phyloP scores from a whole-genome alignment of 78 protist species.

The Dictyostelium capitatum region DNA sequence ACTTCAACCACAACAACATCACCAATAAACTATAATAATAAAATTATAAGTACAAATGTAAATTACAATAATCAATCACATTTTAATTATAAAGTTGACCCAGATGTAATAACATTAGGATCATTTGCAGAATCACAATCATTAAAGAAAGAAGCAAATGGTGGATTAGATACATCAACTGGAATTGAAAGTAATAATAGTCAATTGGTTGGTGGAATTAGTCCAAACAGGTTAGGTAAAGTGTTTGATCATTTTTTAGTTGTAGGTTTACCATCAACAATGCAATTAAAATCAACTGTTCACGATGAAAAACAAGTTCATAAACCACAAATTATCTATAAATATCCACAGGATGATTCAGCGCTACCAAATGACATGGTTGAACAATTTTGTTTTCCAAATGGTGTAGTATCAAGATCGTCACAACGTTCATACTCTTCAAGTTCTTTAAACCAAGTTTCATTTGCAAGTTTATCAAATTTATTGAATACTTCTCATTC shows the following conservation, averaged over 20 bases:
- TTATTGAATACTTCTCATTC: slow-evolving; percentile 44
- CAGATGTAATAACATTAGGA: slow-evolving; percentile 19
- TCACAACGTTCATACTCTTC: slow-evolving; percentile 46
- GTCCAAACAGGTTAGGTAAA: slow-evolving; percentile 25
- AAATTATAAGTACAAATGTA: neutral
- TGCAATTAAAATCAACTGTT: neutral
- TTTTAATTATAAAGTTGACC: neutral
- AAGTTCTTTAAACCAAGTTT: slow-evolving; percentile 44
- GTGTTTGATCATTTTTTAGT: slow-evolving; percentile 69
- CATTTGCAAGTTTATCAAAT: slow-evolving; percentile 63
- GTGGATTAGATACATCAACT: neutral
- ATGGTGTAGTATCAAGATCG: slow-evolving; percentile 34
- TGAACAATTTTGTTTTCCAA: slow-evolving; percentile 74
- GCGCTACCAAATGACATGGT: slow-evolving; percentile 70
- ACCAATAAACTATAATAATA: neutral
- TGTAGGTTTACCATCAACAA: slow-evolving; percentile 53
- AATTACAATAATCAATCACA: neutral
- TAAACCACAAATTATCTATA: slow-evolving; percentile 49
- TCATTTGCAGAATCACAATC: neutral
- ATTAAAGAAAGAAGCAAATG: neutral
- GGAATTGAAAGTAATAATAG: neutral
- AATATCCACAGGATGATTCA: slow-evolving; percentile 27
- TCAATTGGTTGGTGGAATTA: slow-evolving; percentile 70
- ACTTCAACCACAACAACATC: neutral
- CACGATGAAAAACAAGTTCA: slow-evolving; percentile 70